Percentiles rank a stretch among this genome's conserved stretches.
Conservation (phyloP, 2,329 filamentous ascomycete species). For the Coleophoma crateriformis region DNA sequence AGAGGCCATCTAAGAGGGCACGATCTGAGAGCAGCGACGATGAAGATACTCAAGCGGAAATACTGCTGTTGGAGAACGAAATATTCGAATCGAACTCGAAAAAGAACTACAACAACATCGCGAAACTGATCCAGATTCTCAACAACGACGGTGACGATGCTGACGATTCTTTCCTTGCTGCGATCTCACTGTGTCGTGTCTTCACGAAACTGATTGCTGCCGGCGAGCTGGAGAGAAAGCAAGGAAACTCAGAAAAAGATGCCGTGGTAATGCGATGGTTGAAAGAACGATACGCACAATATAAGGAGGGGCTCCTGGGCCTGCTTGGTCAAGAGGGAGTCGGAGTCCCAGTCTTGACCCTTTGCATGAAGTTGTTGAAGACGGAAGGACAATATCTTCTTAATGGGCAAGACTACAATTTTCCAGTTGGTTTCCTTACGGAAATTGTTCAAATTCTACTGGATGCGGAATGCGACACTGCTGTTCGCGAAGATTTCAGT, state of each 20-base stretch:
- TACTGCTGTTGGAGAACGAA: constrained; percentile 71
- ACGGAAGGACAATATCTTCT: constrained; percentile 63
- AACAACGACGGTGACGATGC: constrained; percentile 42
- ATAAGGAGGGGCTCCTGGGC: constrained; percentile 54
- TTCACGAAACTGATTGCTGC: constrained; percentile 77
- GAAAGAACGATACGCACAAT: constrained; percentile 67
- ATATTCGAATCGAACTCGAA: constrained; percentile 84
- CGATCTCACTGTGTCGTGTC: constrained; percentile 78
- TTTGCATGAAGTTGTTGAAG: constrained; percentile 81
- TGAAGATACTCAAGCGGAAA: constrained; percentile 53
- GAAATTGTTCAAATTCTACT: constrained; percentile 60
- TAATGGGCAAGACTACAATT: constrained; percentile 58
- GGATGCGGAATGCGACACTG: constrained; percentile 46
- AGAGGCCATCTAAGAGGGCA: constrained; percentile 38
- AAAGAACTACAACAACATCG: constrained; percentile 90
- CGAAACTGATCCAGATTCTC: constrained; percentile 59
- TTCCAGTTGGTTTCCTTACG: constrained; percentile 62
- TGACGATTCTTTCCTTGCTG: constrained; percentile 59
- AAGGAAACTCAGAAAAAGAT: constrained; percentile 66
- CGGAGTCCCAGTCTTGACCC: constrained; percentile 67
- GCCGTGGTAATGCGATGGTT: constrained; percentile 72
- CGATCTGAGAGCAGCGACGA: constrained; percentile 34
- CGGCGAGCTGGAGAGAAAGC: constrained; percentile 63
- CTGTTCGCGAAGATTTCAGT: constrained; percentile 65
- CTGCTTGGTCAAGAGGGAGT: constrained; percentile 57